Conservation (phyloP, 352 stramenopile genomes). For the Globisporangium uncinulatum region DNA sequence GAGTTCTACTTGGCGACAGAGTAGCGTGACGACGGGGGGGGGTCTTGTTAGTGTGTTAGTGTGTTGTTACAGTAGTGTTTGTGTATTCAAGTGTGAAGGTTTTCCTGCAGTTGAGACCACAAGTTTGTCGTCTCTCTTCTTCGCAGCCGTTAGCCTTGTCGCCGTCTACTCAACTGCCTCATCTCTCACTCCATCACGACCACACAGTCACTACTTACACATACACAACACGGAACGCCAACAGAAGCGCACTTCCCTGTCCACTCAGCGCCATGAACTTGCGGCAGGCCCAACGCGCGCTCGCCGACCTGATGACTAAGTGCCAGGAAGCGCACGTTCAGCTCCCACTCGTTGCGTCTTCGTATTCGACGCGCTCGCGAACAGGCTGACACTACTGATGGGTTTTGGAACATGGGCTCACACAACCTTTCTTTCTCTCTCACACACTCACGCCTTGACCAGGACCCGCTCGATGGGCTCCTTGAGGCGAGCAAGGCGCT, state of each 20-base stretch:
- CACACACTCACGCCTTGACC: not conserved
- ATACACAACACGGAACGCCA: no score
- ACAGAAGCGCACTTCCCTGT: no score
- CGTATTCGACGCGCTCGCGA: not conserved
- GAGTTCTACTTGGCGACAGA: not conserved
- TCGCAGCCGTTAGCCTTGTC: not conserved
- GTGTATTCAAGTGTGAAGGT: no score
- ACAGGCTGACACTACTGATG: no score
- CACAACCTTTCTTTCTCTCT: no score
- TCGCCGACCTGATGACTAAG: conserved; percentile 53
- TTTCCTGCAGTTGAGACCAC: not conserved
- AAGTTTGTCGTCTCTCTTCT: no score
- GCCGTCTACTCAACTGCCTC: not conserved
- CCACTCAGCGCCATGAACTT: conserved; percentile 38
- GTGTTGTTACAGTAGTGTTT: not conserved
- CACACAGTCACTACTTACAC: not conserved
- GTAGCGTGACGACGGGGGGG: not conserved
- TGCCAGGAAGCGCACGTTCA: conserved; percentile 55
- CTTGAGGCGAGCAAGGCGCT: conserved; percentile 32
- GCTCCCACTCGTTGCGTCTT: conserved; percentile 31
- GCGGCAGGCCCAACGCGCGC: conserved; percentile 49
- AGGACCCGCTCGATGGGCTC: conserved; percentile 37
- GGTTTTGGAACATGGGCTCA: no score
- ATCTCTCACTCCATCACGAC: not conserved
- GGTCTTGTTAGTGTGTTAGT: not conserved